Conservation (phyloP, 2,329 filamentous ascomycete species). For the Beauveria asiatica region DNA sequence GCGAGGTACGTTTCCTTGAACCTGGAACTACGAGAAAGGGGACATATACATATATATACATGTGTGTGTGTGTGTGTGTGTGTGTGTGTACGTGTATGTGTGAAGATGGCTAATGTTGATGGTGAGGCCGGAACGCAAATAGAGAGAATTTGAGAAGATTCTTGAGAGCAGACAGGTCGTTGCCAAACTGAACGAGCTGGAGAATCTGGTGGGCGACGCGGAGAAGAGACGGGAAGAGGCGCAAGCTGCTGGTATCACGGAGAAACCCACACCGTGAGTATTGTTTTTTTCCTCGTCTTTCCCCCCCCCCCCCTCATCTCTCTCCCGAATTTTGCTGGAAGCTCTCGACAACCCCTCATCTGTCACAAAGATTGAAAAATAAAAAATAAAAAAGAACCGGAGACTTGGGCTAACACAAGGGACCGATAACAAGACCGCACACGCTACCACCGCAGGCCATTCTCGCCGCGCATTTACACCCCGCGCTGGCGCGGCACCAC, state of each 20-base stretch:
- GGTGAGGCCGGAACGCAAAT: not conserved
- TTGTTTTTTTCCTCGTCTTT: not conserved
- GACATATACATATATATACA: too few relatives aligned
- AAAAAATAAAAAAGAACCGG: too few relatives aligned
- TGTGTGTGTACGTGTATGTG: not conserved
- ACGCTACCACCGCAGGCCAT: conserved; percentile 44
- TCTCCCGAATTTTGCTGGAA: too few relatives aligned
- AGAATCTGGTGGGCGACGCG: conserved; percentile 46
- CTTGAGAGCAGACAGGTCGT: conserved; percentile 44
- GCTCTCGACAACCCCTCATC: too few relatives aligned
- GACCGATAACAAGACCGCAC: conserved; percentile 39
- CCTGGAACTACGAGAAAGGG: not conserved
- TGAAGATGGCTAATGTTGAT: not conserved
- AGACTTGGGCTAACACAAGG: not conserved
- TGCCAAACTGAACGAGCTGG: conserved; percentile 49
- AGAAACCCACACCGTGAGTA: conserved; percentile 38
- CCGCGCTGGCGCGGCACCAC: conserved; percentile 44
- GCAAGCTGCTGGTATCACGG: conserved; percentile 14
- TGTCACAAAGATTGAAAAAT: too few relatives aligned
- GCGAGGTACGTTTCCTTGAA: conserved; percentile 30
- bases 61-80: not conserved
- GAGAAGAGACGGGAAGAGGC: conserved; percentile 26
- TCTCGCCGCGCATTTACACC: conserved; percentile 45
- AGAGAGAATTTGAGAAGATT: conserved; percentile 51
- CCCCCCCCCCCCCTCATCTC: not conserved